These are phyloP conservation scores for Ceratocystis destructans DNA, from an alignment of 2,329 filamentous ascomycete species.

Conservation along the genomic window DNA sequence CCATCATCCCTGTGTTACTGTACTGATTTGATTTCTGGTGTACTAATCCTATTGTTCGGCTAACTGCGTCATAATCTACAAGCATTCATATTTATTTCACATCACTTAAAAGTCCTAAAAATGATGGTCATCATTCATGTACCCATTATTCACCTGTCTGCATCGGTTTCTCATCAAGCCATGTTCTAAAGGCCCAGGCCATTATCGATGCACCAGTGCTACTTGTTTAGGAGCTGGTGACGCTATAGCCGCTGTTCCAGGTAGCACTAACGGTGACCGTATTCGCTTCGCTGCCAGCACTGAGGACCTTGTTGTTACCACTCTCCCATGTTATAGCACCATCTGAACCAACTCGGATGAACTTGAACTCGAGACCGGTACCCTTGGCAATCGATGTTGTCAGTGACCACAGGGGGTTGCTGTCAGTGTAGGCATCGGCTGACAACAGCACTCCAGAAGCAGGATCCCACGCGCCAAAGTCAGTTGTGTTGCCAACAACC, in stretches of 20 bases:
- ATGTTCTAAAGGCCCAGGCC: not conserved
- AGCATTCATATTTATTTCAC: not conserved
- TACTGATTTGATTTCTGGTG: too few relatives aligned
- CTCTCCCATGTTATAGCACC: conserved; percentile 50
- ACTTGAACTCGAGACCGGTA: conserved; percentile 51
- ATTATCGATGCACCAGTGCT: not conserved
- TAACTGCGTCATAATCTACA: too few relatives aligned
- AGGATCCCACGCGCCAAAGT: conserved; percentile 51
- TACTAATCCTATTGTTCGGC: too few relatives aligned
- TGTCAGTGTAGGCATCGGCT: conserved; percentile 43
- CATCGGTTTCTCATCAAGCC: not conserved
- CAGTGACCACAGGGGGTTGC: conserved; percentile 47
- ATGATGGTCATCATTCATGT: not conserved
- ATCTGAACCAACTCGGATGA: conserved; percentile 43
- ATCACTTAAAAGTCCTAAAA: not conserved
- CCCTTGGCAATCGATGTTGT: conserved; percentile 44
- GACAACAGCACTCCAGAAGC: conserved; percentile 41
- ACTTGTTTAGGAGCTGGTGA: conserved; percentile 7
- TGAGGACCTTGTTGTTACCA: conserved; percentile 38
- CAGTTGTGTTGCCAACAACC: conserved; percentile 43
- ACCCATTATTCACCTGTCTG: not conserved
- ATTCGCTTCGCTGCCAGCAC: conserved; percentile 24
- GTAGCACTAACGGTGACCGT: conserved; percentile 24
- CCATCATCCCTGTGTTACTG: too few relatives aligned
- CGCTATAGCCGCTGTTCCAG: conserved; percentile 24